Conservation (phyloP, 176 grass and related monocot genomes). For the Hsuehochloa calcarea region DNA sequence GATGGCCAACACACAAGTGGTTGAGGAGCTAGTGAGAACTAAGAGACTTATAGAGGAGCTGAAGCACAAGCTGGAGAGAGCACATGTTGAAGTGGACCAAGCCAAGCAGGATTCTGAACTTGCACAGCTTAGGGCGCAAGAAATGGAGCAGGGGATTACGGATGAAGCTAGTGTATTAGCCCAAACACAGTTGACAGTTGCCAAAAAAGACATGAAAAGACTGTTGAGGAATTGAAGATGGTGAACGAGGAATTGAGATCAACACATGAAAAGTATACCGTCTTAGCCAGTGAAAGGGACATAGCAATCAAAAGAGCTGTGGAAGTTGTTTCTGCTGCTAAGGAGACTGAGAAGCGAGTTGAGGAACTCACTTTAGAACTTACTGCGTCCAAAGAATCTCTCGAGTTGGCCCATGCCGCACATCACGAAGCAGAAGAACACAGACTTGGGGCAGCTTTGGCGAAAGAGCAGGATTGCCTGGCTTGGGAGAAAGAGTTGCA, state of each 20-base stretch:
- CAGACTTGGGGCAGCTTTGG: constrained; percentile 67
- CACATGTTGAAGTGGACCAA: constrained; percentile 67
- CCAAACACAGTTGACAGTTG: constrained; percentile 63
- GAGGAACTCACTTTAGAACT: constrained; percentile 85
- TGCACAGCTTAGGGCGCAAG: constrained; percentile 59
- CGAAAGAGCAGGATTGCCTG: constrained; percentile 76
- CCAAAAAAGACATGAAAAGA: constrained; percentile 66
- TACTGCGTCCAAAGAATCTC: constrained; percentile 63
- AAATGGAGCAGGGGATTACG: constrained; percentile 72
- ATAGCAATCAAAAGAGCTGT: constrained; percentile 46
- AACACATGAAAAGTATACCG: constrained; percentile 59
- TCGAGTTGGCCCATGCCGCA: constrained; percentile 65
- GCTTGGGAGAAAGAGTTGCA: constrained; percentile 82
- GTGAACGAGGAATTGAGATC: constrained; percentile 53
- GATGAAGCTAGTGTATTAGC: constrained; percentile 67
- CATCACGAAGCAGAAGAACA: constrained; percentile 86
- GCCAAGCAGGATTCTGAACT: constrained; percentile 90
- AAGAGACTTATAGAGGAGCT: constrained; percentile 64
- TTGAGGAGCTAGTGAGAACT: constrained; percentile 62
- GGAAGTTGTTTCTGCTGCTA: constrained; percentile 43
- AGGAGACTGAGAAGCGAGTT: constrained; percentile 55
- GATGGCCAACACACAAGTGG: constrained; percentile 48
- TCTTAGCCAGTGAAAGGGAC: constrained; percentile 64
- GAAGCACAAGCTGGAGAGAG: constrained; percentile 76
- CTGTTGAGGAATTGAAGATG: constrained; percentile 60